Conservation (phyloP, 2,329 filamentous ascomycete species). For the Pseudocercospora ulei region DNA sequence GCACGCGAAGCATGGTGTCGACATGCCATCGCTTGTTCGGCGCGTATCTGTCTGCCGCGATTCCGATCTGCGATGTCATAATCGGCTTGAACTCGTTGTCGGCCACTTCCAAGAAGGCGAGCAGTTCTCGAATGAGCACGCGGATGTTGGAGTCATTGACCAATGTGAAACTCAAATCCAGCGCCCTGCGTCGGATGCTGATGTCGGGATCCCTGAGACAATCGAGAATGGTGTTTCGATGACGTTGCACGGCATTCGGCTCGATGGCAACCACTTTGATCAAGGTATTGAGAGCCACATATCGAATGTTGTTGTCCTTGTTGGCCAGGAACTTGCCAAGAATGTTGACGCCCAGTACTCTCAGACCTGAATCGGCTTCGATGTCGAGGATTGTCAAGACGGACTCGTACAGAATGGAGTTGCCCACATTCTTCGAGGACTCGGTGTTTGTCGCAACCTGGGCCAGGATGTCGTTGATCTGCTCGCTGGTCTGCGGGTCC, state of each 20-base stretch:
- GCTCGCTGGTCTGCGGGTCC: conserved; percentile 78
- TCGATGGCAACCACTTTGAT: conserved; percentile 98
- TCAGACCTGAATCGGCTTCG: conserved; percentile 86
- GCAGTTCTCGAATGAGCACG: conserved; percentile 80
- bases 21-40: conserved; percentile 98
- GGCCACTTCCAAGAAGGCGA: conserved; percentile 91
- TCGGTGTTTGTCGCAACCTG: conserved; percentile 92
- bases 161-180: conserved; percentile 93
- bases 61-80: conserved; percentile 96
- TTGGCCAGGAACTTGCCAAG: conserved; percentile 97
- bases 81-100: conserved; percentile 98
- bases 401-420: conserved; percentile 94
- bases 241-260: conserved; percentile 91
- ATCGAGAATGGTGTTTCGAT: conserved; percentile 94
- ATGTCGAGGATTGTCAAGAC: conserved; percentile 96
- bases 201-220: conserved; percentile 95
- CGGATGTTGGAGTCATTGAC: conserved; percentile 96
- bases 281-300: conserved; percentile 91
- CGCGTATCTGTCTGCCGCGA: conserved; percentile 89
- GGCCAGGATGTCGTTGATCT: conserved; percentile 96
- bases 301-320: conserved; percentile 97
- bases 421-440: conserved; percentile 95
- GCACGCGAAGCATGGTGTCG: conserved; percentile 88
- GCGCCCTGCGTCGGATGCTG: conserved; percentile 86
- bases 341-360: conserved; percentile 94